These are phyloP conservation scores for Globisporangium uncinulatum DNA, from an alignment of 352 stramenopile species.

Conservation along the genomic window DNA sequence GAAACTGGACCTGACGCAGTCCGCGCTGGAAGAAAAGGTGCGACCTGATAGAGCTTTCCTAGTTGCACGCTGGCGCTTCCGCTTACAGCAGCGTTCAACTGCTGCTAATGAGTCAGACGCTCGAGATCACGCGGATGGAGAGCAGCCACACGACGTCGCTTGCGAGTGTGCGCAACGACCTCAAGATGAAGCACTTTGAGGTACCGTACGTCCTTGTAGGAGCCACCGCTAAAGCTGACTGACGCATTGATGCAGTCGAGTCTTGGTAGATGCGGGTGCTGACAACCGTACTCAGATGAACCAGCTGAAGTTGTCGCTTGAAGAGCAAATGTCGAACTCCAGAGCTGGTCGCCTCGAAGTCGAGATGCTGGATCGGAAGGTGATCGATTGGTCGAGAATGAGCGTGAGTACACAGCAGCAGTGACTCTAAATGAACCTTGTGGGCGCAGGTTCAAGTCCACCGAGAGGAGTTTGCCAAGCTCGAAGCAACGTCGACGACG, in stretches of 20 bases:
- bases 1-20: conserved; percentile 39
- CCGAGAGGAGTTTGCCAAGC: conserved; percentile 60
- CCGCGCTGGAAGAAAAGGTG: conserved; percentile 49
- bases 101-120: conserved; percentile 17
- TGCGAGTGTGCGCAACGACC: conserved; percentile 42
- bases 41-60: background rate
- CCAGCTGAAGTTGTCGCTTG: conserved; percentile 53
- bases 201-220: conserved; percentile 8
- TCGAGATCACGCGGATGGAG: conserved; percentile 51
- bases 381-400: conserved; percentile 11
- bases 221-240: too few relatives aligned
- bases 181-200: conserved; percentile 84
- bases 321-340: conserved; percentile 39
- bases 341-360: conserved; percentile 33
- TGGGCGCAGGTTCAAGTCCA: conserved; percentile 44
- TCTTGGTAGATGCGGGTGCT: background rate
- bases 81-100: too few relatives aligned
- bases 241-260: too few relatives aligned
- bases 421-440: background rate
- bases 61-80: background rate
- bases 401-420: background rate
- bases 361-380: conserved; percentile 74
- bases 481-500: conserved; percentile 63
- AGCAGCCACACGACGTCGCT: conserved; percentile 43
- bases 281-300: conserved; percentile 7